These are phyloP conservation scores for Solanum peruvianum DNA, from an alignment of 257 asterid species.

Conservation along the genomic window DNA sequence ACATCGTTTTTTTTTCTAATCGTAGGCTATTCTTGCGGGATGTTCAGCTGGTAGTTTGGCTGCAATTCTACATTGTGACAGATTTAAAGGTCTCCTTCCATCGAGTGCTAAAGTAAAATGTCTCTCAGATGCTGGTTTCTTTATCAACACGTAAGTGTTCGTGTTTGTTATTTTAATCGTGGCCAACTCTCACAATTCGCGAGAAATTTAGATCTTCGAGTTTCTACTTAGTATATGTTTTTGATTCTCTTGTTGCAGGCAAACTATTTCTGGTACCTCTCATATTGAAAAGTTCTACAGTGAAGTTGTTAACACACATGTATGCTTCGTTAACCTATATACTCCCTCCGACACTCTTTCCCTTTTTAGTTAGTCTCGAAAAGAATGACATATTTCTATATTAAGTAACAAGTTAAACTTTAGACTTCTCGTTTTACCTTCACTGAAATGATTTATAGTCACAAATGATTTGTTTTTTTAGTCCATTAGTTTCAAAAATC, in stretches of 20 bases:
- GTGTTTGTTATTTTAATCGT: background rate
- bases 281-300: slow-evolving; percentile 50
- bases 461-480: background rate
- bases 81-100: slow-evolving; percentile 13
- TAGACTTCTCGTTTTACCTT: background rate
- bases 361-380: background rate
- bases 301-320: slow-evolving; percentile 70
- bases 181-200: background rate
- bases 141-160: slow-evolving; percentile 28
- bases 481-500: background rate
- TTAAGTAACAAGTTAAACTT: background rate
- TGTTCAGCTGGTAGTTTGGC: slow-evolving; percentile 46
- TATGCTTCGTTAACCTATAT: slow-evolving; percentile 7
- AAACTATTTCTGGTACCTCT: slow-evolving; percentile 50
- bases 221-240: too few species aligned
- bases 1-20: background rate
- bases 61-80: slow-evolving; percentile 32
- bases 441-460: background rate
- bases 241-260: slow-evolving; percentile 26
- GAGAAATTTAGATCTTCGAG: background rate
- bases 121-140: slow-evolving; percentile 37
- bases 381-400: background rate
- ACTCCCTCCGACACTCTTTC: background rate
- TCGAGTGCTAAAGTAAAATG: slow-evolving; percentile 15
- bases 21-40: slow-evolving; percentile 26